Conservation (phyloP, 352 stramenopile species). For the Globisporangium echinulatum region DNA sequence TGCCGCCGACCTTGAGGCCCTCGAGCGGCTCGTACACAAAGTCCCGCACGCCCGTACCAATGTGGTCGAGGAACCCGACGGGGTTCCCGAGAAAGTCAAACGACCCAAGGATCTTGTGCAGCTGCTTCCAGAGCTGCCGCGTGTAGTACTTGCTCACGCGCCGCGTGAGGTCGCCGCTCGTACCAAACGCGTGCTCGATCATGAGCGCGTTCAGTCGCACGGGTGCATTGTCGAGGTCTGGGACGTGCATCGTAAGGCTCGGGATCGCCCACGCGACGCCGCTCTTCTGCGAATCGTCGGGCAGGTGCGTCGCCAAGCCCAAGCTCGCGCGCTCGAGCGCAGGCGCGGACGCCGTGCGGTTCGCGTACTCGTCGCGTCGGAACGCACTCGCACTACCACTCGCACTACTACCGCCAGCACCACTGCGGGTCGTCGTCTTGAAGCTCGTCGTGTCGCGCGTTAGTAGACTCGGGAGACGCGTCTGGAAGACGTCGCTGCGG, state of each 20-base stretch:
- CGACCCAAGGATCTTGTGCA: constrained; percentile 85
- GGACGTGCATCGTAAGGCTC: constrained; percentile 83
- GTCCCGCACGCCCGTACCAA: constrained; percentile 92
- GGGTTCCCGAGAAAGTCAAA: constrained; percentile 88
- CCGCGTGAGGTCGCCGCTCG: constrained; percentile 72
- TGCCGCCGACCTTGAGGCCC: constrained; percentile 83
- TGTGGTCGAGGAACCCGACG: constrained; percentile 89
- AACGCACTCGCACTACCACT: background rate
- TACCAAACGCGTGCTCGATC: constrained; percentile 87
- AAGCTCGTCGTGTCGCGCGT: constrained; percentile 49
- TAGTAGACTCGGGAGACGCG: constrained; percentile 38
- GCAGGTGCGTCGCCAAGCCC: background rate
- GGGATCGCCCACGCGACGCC: constrained; percentile 72
- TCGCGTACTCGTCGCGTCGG: constrained; percentile 23
- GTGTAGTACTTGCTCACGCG: constrained; percentile 90
- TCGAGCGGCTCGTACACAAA: constrained; percentile 97
- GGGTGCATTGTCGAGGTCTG: constrained; percentile 84
- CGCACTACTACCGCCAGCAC: background rate
- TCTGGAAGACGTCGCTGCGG: constrained; percentile 81
- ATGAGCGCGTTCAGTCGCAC: constrained; percentile 84
- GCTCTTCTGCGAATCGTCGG: constrained; percentile 37
- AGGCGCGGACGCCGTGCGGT: constrained; percentile 29
- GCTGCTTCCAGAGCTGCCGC: constrained; percentile 81
- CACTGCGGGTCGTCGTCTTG: constrained; percentile 19
- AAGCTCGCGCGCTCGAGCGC: constrained; percentile 14